A percentile compares a stretch with the other conserved stretches of the same genome.
These are phyloP conservation scores for Aphanomyces cochlioides DNA, from an alignment of 352 stramenopile genomes.

Conservation along the genomic window DNA sequence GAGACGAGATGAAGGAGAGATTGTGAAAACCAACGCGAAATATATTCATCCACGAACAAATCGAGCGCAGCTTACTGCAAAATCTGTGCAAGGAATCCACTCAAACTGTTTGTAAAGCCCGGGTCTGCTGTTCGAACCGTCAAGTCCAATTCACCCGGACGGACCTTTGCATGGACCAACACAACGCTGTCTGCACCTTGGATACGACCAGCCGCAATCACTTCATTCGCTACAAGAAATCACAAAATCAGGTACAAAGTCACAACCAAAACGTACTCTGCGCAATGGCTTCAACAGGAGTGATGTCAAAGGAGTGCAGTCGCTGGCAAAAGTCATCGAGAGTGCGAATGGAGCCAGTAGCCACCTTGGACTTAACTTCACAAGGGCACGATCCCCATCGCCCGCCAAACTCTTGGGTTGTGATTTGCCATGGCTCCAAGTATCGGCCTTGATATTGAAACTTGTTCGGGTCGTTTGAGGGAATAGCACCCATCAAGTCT, in stretches of 20 bases:
- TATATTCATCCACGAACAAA: not conserved
- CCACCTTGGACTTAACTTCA: slow-evolving; percentile 84
- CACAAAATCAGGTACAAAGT: not conserved
- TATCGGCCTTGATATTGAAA: slow-evolving; percentile 81
- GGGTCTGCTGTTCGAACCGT: slow-evolving; percentile 83
- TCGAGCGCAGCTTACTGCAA: slow-evolving; percentile 21
- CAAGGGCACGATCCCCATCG: slow-evolving; percentile 77
- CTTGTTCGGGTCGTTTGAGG: slow-evolving; percentile 18
- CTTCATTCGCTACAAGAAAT: slow-evolving; percentile 72
- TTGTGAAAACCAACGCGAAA: not conserved
- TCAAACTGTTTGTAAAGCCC: slow-evolving; percentile 72
- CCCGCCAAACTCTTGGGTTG: slow-evolving; percentile 81
- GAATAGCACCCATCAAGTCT: slow-evolving; percentile 14
- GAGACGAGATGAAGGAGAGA: too few relatives aligned
- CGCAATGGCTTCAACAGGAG: slow-evolving; percentile 82
- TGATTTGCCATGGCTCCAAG: slow-evolving; percentile 82
- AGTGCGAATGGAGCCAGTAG: slow-evolving; percentile 67
- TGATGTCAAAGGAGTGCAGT: slow-evolving; percentile 73
- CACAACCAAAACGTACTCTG: slow-evolving; percentile 53
- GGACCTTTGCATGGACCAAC: slow-evolving; percentile 85
- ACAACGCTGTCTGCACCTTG: slow-evolving; percentile 77
- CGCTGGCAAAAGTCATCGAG: slow-evolving; percentile 80
- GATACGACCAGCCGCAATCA: slow-evolving; percentile 73
- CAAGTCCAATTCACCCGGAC: slow-evolving; percentile 75
- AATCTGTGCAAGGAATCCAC: slow-evolving; percentile 23